phyloP scores from a whole-genome alignment of 495 filamentous ascomycete species.

The Annulohypoxylon maeteangense region DNA sequence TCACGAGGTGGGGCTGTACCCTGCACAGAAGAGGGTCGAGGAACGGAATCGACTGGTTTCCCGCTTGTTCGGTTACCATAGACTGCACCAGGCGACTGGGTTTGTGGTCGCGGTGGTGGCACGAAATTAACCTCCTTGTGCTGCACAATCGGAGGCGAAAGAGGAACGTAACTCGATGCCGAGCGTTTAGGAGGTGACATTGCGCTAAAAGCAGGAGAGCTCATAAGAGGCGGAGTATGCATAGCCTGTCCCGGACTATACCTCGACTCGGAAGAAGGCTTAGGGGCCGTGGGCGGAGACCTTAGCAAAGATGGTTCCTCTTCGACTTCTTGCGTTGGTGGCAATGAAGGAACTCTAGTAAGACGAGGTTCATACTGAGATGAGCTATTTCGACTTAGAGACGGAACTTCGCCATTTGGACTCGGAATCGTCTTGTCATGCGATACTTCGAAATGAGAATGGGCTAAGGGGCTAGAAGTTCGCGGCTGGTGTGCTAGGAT shows the following conservation, averaged over 20 bases:
- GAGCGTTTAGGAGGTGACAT: conserved; percentile 67
- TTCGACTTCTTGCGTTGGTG: conserved; percentile 64
- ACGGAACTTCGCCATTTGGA: conserved; percentile 47
- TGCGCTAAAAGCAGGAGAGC: conserved; percentile 46
- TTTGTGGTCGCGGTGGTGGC: conserved; percentile 80
- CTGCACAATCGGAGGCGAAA: conserved; percentile 44
- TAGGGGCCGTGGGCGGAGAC: conserved; percentile 40
- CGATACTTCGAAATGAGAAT: conserved; percentile 70
- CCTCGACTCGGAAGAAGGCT: conserved; percentile 44
- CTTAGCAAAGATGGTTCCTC: conserved; percentile 54
- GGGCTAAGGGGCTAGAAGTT: conserved; percentile 85
- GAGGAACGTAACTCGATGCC: conserved; percentile 58
- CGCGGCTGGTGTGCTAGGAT: conserved; percentile 79
- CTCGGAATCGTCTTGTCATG: conserved; percentile 53
- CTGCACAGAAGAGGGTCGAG: conserved; percentile 76
- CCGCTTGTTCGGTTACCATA: conserved; percentile 59
- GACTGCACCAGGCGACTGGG: conserved; percentile 80
- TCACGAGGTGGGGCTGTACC: conserved; percentile 61
- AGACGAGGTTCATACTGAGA: conserved; percentile 59
- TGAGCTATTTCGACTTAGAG: conserved; percentile 57
- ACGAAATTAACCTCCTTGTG: conserved; percentile 54
- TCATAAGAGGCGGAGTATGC: conserved; percentile 59
- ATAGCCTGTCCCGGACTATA: conserved; percentile 46
- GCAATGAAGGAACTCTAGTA: conserved; percentile 59
- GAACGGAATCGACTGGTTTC: conserved; percentile 64